These are phyloP conservation scores for Danielia oregonensis DNA, from an alignment of 805 yeast species.

Conservation along the genomic window DNA sequence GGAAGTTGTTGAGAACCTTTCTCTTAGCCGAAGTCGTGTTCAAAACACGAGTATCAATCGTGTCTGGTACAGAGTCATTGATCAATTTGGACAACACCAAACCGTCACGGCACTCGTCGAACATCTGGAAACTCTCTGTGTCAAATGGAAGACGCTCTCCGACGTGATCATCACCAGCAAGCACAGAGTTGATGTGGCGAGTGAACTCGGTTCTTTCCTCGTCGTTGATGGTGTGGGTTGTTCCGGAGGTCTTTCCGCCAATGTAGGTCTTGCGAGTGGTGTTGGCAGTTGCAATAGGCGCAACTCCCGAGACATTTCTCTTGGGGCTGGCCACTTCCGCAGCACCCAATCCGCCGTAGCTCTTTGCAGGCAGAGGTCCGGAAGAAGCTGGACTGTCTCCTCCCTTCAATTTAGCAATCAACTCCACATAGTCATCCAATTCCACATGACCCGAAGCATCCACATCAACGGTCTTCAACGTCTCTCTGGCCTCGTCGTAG, in stretches of 20 bases:
- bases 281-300: conserved; percentile 49
- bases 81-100: conserved; percentile 87
- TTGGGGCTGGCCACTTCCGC: conserved; percentile 11
- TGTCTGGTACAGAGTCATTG: conserved; percentile 97
- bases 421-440: conserved; percentile 85
- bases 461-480: conserved; percentile 83
- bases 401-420: conserved; percentile 77
- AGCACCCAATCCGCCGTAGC: neutral
- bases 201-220: conserved; percentile 97
- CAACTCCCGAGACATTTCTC: conserved; percentile 22
- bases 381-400: conserved; percentile 4
- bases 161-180: conserved; percentile 82
- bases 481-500: conserved; percentile 91
- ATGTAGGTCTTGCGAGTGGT: conserved; percentile 62
- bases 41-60: conserved; percentile 95
- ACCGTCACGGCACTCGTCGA: conserved; percentile 96
- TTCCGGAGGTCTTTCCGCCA: conserved; percentile 83
- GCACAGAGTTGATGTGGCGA: conserved; percentile 87
- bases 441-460: conserved; percentile 98
- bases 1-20: conserved; percentile 84
- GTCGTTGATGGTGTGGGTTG: conserved; percentile 93
- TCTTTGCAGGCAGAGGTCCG: neutral
- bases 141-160: conserved; percentile 88
- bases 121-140: conserved; percentile 88
- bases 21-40: conserved; percentile 75